These are phyloP conservation scores for Clonostachys rosea DNA, from an alignment of 2,329 filamentous ascomycete species.

Conservation along the genomic window DNA sequence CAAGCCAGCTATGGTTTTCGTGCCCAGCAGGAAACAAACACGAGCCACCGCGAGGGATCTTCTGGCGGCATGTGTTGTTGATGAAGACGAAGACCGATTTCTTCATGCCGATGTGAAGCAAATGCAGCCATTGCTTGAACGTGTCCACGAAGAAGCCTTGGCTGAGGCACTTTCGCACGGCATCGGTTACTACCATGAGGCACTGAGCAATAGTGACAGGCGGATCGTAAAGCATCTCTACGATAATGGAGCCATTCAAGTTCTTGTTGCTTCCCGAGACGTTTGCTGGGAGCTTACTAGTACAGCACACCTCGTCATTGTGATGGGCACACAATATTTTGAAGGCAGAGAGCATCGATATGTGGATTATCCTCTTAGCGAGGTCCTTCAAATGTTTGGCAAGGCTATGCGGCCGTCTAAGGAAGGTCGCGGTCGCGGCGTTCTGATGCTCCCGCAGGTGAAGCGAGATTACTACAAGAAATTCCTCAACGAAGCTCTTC, in stretches of 20 bases:
- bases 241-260: constrained; percentile 82
- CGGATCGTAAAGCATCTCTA: constrained; percentile 92
- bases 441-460: constrained; percentile 93
- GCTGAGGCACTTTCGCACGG: constrained; percentile 89
- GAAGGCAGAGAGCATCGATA: constrained; percentile 96
- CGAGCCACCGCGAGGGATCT: constrained; percentile 83
- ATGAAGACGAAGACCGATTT: constrained; percentile 92
- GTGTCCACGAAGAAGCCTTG: constrained; percentile 80
- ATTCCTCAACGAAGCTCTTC: constrained; percentile 92
- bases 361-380: constrained; percentile 90
- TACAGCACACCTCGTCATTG: constrained; percentile 83
- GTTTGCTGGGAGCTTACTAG: constrained; percentile 94
- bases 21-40: constrained; percentile 90
- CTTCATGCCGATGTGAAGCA: constrained; percentile 80
- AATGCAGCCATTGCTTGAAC: constrained; percentile 74
- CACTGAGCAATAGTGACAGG: constrained; percentile 82
- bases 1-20: constrained; percentile 87
- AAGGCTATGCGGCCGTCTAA: constrained; percentile 76
- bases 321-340: constrained; percentile 98
- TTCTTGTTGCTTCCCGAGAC: constrained; percentile 72
- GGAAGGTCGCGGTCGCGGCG: constrained; percentile 79
- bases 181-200: constrained; percentile 96
- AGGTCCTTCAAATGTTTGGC: constrained; percentile 97
- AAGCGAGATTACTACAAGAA: constrained; percentile 99
- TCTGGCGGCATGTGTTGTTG: constrained; percentile 78